These are phyloP conservation scores for Gautieria morchelliformis DNA, from an alignment of 768 basidiomycete species.

Conservation along the genomic window DNA sequence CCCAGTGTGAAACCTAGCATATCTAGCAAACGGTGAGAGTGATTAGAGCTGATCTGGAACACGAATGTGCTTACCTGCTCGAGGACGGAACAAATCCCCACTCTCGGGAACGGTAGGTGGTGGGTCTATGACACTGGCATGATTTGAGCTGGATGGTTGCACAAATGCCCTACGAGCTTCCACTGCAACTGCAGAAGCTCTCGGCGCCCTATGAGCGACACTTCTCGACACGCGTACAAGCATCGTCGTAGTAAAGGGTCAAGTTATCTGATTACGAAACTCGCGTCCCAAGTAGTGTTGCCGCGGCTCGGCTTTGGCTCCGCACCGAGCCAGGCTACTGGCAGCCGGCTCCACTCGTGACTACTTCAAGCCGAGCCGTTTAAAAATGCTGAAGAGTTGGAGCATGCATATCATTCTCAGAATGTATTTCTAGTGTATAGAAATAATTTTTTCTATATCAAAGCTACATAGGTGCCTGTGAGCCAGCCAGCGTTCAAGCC, in stretches of 20 bases:
- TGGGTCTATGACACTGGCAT: slow-evolving; percentile 75
- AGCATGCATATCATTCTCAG: too few relatives aligned
- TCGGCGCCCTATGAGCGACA: slow-evolving; percentile 2
- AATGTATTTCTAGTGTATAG: too few relatives aligned
- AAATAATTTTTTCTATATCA: too few relatives aligned
- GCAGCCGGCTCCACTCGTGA: too few relatives aligned
- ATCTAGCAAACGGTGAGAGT: slow-evolving; percentile 34
- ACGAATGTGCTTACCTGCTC: slow-evolving; percentile 39
- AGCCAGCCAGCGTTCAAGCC: too few relatives aligned
- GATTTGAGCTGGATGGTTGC: slow-evolving; percentile 73
- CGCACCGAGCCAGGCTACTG: too few relatives aligned
- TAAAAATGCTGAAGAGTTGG: too few relatives aligned
- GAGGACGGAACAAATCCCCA: slow-evolving; percentile 67
- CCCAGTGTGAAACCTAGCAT: slow-evolving; percentile 86
- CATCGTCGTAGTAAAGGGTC: slow-evolving; percentile 5
- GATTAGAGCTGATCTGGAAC: not conserved
- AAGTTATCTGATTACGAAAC: not conserved
- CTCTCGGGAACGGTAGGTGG: slow-evolving; percentile 38
- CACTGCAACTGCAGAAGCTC: not conserved
- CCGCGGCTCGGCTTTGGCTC: too few relatives aligned
- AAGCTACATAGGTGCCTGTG: too few relatives aligned
- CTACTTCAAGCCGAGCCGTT: too few relatives aligned
- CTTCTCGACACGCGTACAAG: slow-evolving; percentile 17
- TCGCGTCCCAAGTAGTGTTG: too few relatives aligned
- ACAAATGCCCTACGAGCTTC: slow-evolving; percentile 50